Evolutionary conservation across 163 green algal species (phyloP).

Genomic region (Scenedesmus sp.): DNA sequence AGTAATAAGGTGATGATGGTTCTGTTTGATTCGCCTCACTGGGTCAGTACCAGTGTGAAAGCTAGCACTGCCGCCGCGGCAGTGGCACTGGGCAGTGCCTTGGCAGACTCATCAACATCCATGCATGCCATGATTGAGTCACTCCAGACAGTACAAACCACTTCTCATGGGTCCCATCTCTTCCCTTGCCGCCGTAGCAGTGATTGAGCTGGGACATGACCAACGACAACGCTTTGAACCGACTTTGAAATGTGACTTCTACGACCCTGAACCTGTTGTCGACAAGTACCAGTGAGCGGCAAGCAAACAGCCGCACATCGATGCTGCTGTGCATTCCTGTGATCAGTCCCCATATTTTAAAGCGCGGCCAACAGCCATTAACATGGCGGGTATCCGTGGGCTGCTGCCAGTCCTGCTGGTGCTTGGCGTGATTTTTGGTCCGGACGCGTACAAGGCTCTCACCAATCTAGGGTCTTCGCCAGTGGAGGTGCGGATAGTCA

Average conservation of each 20-base stretch:
- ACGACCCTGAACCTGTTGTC: not conserved
- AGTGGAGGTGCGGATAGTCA: not conserved
- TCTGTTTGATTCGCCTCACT: no score
- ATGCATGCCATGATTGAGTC: no score
- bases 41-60: no score
- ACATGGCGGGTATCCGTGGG: not conserved
- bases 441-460: not conserved
- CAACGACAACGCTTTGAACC: no score
- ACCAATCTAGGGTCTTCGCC: not conserved
- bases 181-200: no score
- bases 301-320: not conserved
- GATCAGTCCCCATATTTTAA: not conserved
- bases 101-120: no score
- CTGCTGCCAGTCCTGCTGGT: constrained; percentile 16
- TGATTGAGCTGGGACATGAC: no score
- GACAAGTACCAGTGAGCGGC: not conserved
- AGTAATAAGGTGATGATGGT: no score
- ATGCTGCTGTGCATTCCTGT: not conserved
- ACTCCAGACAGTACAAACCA: no score
- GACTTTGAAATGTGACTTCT: not conserved
- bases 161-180: no score
- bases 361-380: not conserved
- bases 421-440: not conserved
- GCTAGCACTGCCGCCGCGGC: no score
- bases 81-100: no score